A percentile compares a stretch with the other conserved stretches of the same genome.
Conservation (phyloP, 495 filamentous ascomycete genomes). For the Penicillium ochrochloron region DNA sequence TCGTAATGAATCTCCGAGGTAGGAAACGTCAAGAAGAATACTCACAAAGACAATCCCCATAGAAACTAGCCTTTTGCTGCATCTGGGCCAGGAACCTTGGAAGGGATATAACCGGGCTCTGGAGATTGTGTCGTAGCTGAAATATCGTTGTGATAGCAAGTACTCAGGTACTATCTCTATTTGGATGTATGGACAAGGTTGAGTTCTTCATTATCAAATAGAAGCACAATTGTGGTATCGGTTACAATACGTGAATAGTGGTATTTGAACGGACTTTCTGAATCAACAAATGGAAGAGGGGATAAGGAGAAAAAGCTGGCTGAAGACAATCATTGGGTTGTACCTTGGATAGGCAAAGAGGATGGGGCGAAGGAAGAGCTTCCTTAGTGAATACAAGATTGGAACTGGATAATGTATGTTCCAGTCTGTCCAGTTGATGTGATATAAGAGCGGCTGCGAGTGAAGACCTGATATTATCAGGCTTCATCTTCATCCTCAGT, state of each 20-base stretch:
- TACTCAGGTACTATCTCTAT: not conserved
- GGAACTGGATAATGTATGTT: not conserved
- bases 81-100: no score
- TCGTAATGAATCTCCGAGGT: no score
- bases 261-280: constrained; percentile 24
- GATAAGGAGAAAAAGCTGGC: constrained; percentile 12
- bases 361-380: not conserved
- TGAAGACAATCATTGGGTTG: constrained; percentile 19
- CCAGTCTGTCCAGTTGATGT: constrained; percentile 1
- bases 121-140: no score
- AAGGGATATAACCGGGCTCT: no score
- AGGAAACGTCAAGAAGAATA: no score
- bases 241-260: constrained; percentile 24
- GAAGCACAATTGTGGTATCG: constrained; percentile 9
- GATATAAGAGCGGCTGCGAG: constrained; percentile 11
- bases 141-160: no score
- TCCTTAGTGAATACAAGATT: constrained; percentile 5
- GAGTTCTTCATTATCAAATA: no score
- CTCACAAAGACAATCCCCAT: no score
- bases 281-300: constrained; percentile 8
- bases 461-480: constrained; percentile 6
- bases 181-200: not conserved
- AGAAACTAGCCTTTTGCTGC: no score
- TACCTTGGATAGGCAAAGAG: not conserved
- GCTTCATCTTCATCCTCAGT: constrained; percentile 26